phyloP scores from a whole-genome alignment of 768 basidiomycete genomes.

The Fomitopsis pulvina region DNA sequence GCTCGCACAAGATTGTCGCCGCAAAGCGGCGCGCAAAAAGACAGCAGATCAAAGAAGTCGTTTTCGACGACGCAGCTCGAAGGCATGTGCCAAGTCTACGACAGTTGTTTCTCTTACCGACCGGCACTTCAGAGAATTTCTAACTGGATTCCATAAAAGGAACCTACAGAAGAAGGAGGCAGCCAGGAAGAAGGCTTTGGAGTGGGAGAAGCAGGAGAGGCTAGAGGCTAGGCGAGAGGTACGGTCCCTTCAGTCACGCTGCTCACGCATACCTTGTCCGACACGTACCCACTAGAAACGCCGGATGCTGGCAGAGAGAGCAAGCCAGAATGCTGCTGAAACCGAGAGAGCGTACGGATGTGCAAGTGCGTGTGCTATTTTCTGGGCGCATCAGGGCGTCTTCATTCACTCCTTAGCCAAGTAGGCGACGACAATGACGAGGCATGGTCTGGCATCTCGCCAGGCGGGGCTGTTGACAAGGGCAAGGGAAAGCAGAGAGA shows the following conservation, averaged over 20 bases:
- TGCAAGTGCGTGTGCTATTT: constrained; percentile 7
- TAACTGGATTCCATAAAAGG: constrained; percentile 92
- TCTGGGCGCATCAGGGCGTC: background rate
- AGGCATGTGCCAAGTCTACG: constrained; percentile 34
- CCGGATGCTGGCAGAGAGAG: constrained; percentile 69
- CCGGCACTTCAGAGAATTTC: constrained; percentile 56
- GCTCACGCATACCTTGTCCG: constrained; percentile 9
- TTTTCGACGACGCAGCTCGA: constrained; percentile 85
- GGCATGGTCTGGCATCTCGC: constrained; percentile 41
- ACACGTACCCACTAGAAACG: constrained; percentile 50
- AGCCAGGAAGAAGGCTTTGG: constrained; percentile 62
- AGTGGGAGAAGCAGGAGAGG: constrained; percentile 72
- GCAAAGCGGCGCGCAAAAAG: constrained; percentile 61
- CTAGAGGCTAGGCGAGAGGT: constrained; percentile 77
- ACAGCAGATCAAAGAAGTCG: constrained; percentile 68
- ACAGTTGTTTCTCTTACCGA: background rate
- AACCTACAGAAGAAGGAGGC: constrained; percentile 81
- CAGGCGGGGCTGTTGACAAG: constrained; percentile 5
- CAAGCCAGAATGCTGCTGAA: constrained; percentile 66
- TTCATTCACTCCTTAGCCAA: background rate
- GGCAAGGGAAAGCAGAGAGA: constrained; percentile 35
- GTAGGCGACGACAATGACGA: constrained; percentile 23
- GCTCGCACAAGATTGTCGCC: constrained; percentile 54
- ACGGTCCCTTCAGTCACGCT: constrained; percentile 16
- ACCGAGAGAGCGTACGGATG: constrained; percentile 69